Evolutionary conservation across 2,329 filamentous ascomycete species (phyloP).

Genomic region (Colletotrichum costaricense): DNA sequence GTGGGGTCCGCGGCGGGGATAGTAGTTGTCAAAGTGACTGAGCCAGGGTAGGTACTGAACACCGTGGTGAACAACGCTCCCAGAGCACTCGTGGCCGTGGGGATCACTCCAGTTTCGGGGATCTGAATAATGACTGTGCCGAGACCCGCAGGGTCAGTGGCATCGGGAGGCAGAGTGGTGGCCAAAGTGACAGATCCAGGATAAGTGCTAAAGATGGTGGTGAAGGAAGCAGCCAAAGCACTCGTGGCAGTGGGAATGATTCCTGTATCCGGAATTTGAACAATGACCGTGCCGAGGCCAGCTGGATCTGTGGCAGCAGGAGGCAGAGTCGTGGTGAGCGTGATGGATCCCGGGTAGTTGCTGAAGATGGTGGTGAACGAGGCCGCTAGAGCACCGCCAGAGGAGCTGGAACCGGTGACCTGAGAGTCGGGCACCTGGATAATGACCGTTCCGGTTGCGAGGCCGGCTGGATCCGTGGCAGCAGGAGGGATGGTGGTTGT

Average conservation of each 20-base stretch:
- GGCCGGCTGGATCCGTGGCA: background rate
- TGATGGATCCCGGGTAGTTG: background rate
- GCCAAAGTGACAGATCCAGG: constrained; percentile 11
- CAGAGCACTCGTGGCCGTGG: background rate
- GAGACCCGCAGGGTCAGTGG: background rate
- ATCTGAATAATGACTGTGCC: constrained; percentile 17
- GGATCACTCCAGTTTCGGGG: background rate
- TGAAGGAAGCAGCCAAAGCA: background rate
- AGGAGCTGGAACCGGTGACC: background rate
- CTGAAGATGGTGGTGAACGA: background rate
- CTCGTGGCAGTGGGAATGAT: background rate
- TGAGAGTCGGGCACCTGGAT: constrained; percentile 3
- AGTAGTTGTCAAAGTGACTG: background rate
- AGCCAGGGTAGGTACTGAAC: constrained; percentile 11
- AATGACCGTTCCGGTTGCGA: constrained; percentile 7
- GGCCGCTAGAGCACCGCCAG: background rate
- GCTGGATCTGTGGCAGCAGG: background rate
- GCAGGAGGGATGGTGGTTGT: constrained; percentile 5
- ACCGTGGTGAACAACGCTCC: background rate
- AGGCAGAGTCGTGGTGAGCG: background rate
- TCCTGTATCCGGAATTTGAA: background rate
- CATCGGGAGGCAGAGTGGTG: background rate
- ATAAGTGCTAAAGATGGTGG: constrained; percentile 4
- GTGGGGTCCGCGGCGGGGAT: background rate
- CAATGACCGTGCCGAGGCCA: background rate